phyloP scores from a whole-genome alignment of 176 grass and related monocot genomes.

The Oryza brachyantha region DNA sequence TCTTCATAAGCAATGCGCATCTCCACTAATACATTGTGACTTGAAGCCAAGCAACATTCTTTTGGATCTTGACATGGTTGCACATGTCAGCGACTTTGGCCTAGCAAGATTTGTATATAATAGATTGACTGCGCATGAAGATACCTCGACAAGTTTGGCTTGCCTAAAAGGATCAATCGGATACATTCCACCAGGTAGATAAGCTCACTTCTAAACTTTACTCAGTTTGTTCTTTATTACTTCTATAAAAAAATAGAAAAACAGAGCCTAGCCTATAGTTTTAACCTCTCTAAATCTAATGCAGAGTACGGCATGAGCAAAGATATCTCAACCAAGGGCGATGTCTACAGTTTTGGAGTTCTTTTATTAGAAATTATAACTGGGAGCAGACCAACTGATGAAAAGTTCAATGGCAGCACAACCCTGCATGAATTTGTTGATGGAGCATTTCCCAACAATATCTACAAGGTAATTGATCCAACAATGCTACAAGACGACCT shows the following conservation, averaged over 20 bases:
- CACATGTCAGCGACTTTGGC: slow-evolving; percentile 37
- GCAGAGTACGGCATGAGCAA: slow-evolving; percentile 38
- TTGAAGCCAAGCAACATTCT: slow-evolving; percentile 56
- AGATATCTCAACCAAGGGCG: slow-evolving; percentile 40
- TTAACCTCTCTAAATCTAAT: slow-evolving; percentile 7
- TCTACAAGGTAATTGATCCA: slow-evolving; percentile 3
- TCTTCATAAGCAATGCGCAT: slow-evolving; percentile 40
- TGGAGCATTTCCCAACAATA: slow-evolving; percentile 19
- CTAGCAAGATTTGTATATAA: slow-evolving; percentile 26
- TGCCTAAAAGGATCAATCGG: slow-evolving; percentile 46
- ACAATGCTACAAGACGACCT: not conserved
- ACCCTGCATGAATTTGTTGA: slow-evolving; percentile 14
- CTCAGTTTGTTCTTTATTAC: not conserved
- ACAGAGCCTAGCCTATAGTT: not conserved
- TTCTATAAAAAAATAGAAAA: not conserved
- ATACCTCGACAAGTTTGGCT: slow-evolving; percentile 23
- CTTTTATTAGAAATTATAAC: slow-evolving; percentile 46
- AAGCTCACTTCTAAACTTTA: not conserved
- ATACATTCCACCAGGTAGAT: slow-evolving; percentile 49
- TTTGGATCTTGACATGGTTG: slow-evolving; percentile 37
- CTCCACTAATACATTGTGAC: slow-evolving; percentile 42
- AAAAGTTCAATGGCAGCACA: slow-evolving; percentile 20
- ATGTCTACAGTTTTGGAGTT: slow-evolving; percentile 49
- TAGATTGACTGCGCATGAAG: not conserved
- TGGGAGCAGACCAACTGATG: slow-evolving; percentile 26